phyloP scores from a whole-genome alignment of 2,329 filamentous ascomycete species.

The Ophiostoma triangulosporum region DNA sequence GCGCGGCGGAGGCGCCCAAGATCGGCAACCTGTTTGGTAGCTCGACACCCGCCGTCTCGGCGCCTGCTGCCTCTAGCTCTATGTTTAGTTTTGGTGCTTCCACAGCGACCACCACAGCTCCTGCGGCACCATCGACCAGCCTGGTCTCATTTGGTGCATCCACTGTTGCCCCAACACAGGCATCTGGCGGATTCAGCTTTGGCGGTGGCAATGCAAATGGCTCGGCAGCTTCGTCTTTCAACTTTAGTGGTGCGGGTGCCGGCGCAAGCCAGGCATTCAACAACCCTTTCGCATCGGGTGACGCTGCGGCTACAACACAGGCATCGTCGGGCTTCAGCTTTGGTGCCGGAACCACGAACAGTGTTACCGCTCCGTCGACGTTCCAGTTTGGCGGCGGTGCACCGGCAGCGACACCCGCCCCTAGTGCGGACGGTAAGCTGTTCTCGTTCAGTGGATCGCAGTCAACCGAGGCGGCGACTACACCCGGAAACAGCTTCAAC shows the following conservation, averaged over 20 bases:
- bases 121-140: neutral
- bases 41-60: neutral
- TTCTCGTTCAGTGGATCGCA: slow-evolving; percentile 25
- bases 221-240: slow-evolving; percentile 23
- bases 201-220: slow-evolving; percentile 10
- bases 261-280: slow-evolving; percentile 21
- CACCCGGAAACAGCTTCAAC: slow-evolving; percentile 13
- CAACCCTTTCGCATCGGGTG: slow-evolving; percentile 25
- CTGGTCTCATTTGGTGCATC: slow-evolving; percentile 10
- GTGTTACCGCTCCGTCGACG: slow-evolving; percentile 7
- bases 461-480: slow-evolving; percentile 13
- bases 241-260: slow-evolving; percentile 23
- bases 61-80: neutral
- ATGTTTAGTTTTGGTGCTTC: slow-evolving; percentile 10
- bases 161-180: neutral
- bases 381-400: slow-evolving; percentile 15
- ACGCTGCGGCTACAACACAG: slow-evolving; percentile 11
- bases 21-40: slow-evolving; percentile 6
- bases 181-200: slow-evolving; percentile 6
- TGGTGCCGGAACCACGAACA: slow-evolving; percentile 16
- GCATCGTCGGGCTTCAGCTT: slow-evolving; percentile 26
- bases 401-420: neutral
- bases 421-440: slow-evolving; percentile 12
- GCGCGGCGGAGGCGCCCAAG: slow-evolving; percentile 1
- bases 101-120: neutral